Percentiles rank a stretch among this genome's conserved stretches.
Conservation (phyloP, 164 flowering plant species). For the Litsea cubeba region DNA sequence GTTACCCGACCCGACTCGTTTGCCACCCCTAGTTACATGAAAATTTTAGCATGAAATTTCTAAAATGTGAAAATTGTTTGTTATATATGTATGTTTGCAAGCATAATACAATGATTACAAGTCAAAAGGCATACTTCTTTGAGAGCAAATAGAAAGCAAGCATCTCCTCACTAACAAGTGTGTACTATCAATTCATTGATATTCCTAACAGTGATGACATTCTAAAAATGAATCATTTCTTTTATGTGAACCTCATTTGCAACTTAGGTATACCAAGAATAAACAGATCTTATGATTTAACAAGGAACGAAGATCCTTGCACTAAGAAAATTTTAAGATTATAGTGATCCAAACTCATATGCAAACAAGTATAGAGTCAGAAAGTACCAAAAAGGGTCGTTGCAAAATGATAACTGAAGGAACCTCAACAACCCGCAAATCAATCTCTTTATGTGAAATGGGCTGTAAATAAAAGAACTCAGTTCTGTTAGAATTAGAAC, state of each 20-base stretch:
- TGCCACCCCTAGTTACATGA: no score
- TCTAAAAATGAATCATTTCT: no score
- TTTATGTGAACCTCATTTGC: neutral
- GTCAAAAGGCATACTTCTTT: no score
- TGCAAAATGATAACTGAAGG: conserved; percentile 57
- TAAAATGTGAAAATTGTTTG: no score
- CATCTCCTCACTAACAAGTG: neutral
- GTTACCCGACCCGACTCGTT: no score
- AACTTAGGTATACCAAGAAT: neutral
- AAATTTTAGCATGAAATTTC: no score
- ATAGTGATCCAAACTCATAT: neutral
- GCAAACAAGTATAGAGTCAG: neutral
- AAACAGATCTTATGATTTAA: neutral
- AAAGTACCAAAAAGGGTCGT: conserved; percentile 67
- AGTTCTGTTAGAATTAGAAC: neutral
- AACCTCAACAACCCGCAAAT: conserved; percentile 61
- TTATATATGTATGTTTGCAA: no score
- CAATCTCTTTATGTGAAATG: conserved; percentile 64
- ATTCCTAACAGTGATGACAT: neutral
- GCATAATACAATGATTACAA: no score
- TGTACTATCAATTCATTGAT: neutral
- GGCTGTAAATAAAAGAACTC: conserved; percentile 50
- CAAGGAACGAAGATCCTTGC: neutral
- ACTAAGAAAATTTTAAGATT: neutral
- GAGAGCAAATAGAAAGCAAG: no score